A percentile compares a stretch with the other conserved stretches of the same genome.
Conservation (phyloP, 2,329 filamentous ascomycete species). For the Pseudogymnoascus verrucosus region DNA sequence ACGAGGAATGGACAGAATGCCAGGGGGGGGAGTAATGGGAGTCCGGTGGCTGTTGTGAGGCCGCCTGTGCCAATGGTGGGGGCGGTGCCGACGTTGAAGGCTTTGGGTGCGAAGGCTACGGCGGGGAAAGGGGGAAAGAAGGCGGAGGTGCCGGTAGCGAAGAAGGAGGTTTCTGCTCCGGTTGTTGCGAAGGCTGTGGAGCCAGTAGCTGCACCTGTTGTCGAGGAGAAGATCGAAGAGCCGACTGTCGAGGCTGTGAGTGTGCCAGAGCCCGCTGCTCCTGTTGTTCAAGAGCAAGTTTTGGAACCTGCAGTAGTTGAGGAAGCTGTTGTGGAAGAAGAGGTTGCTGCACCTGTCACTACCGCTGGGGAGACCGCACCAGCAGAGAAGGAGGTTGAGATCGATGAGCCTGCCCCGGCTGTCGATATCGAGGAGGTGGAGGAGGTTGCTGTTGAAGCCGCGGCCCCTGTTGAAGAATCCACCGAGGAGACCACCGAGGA, state of each 20-base stretch:
- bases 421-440: constrained; percentile 11
- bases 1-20: neutral
- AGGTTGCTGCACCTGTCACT: constrained; percentile 16
- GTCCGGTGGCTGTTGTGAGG: neutral
- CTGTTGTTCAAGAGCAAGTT: constrained; percentile 11
- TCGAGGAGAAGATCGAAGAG: constrained; percentile 10
- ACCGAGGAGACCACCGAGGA: neutral
- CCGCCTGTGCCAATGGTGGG: neutral
- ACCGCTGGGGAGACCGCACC: constrained; percentile 20
- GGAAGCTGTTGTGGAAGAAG: constrained; percentile 19
- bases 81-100: neutral
- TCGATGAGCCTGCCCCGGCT: constrained; percentile 13
- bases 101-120: constrained; percentile 15
- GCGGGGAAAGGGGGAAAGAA: constrained; percentile 15
- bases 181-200: constrained; percentile 10
- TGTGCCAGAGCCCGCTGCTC: constrained; percentile 9
- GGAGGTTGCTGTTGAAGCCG: constrained; percentile 3
- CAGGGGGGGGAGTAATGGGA: neutral
- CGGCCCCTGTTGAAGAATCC: constrained; percentile 1
- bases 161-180: constrained; percentile 10
- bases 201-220: neutral
- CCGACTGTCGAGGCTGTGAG: constrained; percentile 14
- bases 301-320: constrained; percentile 19
- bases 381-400: constrained; percentile 18
- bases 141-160: constrained; percentile 10